Evolutionary conservation across 768 basidiomycete species (phyloP).

Genomic region (Sutorius australiensis): DNA sequence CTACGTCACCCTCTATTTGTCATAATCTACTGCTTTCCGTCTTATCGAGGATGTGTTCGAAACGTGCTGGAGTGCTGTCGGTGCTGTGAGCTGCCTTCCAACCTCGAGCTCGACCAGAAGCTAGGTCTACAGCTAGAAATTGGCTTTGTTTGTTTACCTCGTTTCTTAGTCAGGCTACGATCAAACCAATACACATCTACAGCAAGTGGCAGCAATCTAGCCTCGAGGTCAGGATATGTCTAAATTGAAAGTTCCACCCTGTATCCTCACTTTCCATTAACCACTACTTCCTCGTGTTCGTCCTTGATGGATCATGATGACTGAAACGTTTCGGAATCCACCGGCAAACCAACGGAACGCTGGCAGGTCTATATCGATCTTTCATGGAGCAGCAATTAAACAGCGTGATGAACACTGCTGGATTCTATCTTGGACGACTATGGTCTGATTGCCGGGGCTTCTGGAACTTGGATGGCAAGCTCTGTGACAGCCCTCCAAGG

Average conservation of each 20-base stretch:
- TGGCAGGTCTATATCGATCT: not conserved
- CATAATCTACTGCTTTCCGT: not conserved
- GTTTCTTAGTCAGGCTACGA: not conserved
- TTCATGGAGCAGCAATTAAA: not conserved
- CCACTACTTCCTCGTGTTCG: not conserved
- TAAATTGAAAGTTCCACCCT: not conserved
- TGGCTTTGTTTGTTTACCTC: not conserved
- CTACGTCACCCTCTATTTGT: not conserved
- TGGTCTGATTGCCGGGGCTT: not conserved
- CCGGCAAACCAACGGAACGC: not conserved
- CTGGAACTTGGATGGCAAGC: not conserved
- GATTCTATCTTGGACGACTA: not conserved
- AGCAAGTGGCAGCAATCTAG: constrained; percentile 9
- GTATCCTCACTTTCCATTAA: not conserved
- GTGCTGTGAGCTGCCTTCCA: constrained; percentile 2
- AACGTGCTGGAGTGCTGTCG: not conserved
- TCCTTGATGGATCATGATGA: not conserved
- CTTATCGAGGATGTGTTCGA: not conserved
- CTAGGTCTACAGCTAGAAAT: not conserved
- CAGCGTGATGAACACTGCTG: not conserved
- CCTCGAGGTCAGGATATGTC: too few species aligned
- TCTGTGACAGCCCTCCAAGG: not conserved
- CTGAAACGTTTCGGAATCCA: not conserved
- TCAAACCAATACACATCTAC: not conserved
- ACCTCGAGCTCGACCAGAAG: constrained; percentile 1